phyloP scores from a whole-genome alignment of 805 yeast species.

The Suhomyces kilbournensis region DNA sequence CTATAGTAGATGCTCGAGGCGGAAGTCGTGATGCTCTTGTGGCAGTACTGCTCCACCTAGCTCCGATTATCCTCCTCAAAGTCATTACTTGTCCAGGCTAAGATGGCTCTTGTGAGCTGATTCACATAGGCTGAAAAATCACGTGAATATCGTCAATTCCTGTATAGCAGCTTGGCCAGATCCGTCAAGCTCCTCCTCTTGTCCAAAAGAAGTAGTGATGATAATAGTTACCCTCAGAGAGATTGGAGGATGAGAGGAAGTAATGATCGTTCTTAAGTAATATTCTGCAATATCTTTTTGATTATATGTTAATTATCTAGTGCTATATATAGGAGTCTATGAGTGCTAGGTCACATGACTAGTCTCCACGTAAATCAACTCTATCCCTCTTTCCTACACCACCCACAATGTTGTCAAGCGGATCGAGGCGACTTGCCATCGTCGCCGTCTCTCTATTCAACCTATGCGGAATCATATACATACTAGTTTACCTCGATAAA shows the following conservation, averaged over 20 bases:
- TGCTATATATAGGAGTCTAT: neutral
- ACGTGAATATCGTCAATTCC: neutral
- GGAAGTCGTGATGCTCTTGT: slow-evolving; percentile 13
- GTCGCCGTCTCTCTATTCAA: slow-evolving; percentile 2
- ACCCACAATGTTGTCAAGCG: neutral
- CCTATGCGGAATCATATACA: slow-evolving; percentile 8
- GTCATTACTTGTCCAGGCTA: neutral
- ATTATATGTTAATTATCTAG: neutral
- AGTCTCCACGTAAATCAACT: neutral
- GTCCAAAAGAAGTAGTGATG: too few relatives aligned
- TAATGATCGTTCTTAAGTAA: too few relatives aligned
- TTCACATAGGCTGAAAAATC: neutral
- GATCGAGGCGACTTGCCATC: neutral
- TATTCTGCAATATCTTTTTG: too few relatives aligned
- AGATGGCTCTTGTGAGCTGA: neutral
- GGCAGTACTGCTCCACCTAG: neutral
- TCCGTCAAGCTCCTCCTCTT: too few relatives aligned
- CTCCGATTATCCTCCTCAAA: neutral
- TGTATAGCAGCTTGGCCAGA: neutral
- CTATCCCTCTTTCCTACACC: neutral
- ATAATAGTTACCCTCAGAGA: too few relatives aligned
- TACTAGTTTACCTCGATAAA: slow-evolving; percentile 9
- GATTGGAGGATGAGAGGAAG: too few relatives aligned
- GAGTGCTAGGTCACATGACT: neutral
- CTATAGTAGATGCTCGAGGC: slow-evolving; percentile 17